Conservation (phyloP, 768 basidiomycete species). For the Naematelia aurantialba region DNA sequence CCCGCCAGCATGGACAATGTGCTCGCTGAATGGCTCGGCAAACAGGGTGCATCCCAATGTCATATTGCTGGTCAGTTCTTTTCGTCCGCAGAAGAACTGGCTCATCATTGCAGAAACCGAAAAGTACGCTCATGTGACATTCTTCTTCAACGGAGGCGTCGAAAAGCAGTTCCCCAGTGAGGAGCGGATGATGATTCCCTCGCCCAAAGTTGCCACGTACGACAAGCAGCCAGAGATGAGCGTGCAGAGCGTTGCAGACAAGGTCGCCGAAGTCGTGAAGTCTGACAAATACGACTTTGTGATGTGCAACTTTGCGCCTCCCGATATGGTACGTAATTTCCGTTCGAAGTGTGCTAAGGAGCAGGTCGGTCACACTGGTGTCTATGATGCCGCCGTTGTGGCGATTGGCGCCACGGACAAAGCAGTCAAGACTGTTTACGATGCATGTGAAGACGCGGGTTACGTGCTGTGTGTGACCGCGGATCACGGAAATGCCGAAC, state of each 20-base stretch:
- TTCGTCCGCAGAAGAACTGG: background rate
- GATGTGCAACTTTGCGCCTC: conserved; percentile 97
- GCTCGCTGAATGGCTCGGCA: conserved; percentile 83
- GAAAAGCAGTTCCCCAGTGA: conserved; percentile 85
- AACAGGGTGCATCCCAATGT: conserved; percentile 73
- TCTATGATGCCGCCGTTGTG: conserved; percentile 83
- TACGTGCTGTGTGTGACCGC: conserved; percentile 85
- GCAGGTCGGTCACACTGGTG: conserved; percentile 85
- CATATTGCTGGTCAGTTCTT: conserved; percentile 69
- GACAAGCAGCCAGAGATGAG: conserved; percentile 88
- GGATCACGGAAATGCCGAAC: conserved; percentile 94
- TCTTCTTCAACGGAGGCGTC: conserved; percentile 96
- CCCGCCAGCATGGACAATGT: conserved; percentile 91
- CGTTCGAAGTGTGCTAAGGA: background rate
- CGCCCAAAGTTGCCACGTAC: conserved; percentile 91
- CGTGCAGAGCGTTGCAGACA: conserved; percentile 79
- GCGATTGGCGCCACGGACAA: conserved; percentile 84
- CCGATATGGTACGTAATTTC: conserved; percentile 70
- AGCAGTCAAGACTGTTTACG: conserved; percentile 80
- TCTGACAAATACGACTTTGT: conserved; percentile 73
- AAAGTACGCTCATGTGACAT: conserved; percentile 95
- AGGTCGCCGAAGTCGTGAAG: conserved; percentile 80
- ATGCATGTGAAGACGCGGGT: conserved; percentile 77
- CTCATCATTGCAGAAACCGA: conserved; percentile 70
- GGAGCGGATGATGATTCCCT: conserved; percentile 80